These are phyloP conservation scores for Spiraea crenata DNA, from an alignment of 331 rosid genomes.

Conservation along the genomic window DNA sequence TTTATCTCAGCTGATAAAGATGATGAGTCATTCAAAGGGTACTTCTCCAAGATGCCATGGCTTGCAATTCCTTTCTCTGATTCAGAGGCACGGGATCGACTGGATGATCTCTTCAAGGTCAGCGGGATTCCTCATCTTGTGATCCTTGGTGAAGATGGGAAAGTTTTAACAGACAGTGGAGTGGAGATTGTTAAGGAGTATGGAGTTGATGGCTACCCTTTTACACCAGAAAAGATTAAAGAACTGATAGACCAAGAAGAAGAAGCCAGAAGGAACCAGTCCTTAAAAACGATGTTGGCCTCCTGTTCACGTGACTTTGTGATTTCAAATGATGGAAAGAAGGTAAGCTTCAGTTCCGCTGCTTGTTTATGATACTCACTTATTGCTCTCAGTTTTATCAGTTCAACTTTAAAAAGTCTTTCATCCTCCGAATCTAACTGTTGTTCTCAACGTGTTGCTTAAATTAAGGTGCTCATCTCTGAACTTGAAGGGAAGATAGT, in stretches of 20 bases:
- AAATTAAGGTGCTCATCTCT: conserved; percentile 44
- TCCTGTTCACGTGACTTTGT: conserved; percentile 53
- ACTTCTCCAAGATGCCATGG: conserved; percentile 86
- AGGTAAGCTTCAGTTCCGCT: conserved; percentile 27
- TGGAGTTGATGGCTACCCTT: conserved; percentile 58
- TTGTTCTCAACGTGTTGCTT: conserved; percentile 8
- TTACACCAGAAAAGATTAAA: conserved; percentile 46
- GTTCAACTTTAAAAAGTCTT: neutral
- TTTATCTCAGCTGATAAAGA: conserved; percentile 55
- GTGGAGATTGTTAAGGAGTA: conserved; percentile 39
- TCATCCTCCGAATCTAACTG: neutral
- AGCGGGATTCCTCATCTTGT: conserved; percentile 60
- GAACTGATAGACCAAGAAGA: conserved; percentile 47
- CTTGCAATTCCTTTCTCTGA: conserved; percentile 64
- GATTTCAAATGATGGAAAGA: conserved; percentile 48
- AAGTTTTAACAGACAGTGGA: conserved; percentile 40
- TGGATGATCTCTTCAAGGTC: conserved; percentile 52
- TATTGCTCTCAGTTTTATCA: neutral
- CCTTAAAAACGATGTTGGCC: conserved; percentile 51
- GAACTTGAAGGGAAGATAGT: conserved; percentile 66
- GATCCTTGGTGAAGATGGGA: conserved; percentile 52
- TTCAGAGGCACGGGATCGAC: conserved; percentile 34
- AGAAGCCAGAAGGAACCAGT: conserved; percentile 50
- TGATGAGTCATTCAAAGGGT: conserved; percentile 49
- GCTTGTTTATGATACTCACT: neutral